Evolutionary conservation across 768 basidiomycete species (phyloP), one percentile per base, ranked within the genome.

Genomic region (Piloderma croceum): DNA sequence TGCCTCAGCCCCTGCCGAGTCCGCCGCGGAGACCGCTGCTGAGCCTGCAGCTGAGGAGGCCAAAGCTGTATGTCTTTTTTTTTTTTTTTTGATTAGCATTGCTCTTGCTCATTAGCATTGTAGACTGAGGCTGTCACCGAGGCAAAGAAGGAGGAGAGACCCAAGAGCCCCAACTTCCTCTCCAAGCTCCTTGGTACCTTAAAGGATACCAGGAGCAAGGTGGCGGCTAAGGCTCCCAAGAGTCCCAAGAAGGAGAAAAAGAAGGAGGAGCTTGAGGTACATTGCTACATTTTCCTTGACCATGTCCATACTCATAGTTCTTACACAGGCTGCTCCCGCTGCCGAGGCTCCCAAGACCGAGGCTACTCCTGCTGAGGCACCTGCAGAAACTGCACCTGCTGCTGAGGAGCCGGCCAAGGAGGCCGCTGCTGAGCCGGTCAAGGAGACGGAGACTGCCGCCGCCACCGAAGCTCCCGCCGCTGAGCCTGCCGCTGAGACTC

Each of bases 191-290:
- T 93, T 44, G 79, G 80, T 21, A 76, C 83, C 31, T 81, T 90
- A 75, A 88, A 86, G 69, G 61, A 61, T 31, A 54, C 58, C 38
- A 70, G 66, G 62, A 59, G 58, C 46, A 73, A 70, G 60, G 68
- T 63, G 41, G 78, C 80, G 63, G 61, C 57, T 37, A 80, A 80
- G 69, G 67, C 67, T 31, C 74, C 81, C 57, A 87, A 77, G 77
- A 83, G 78, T 62, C 79, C 81, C 24, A 86, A 84, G 74, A 84
- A 83, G 67, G 77, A 81, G 60, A 84, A 85, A 70, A 85, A 84
- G 73, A 83, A 84, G 68, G 79, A 83, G 51, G 80, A 81, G 56
- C 58, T 62, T 10, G 78, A 78, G 68, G 79, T 76, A 43, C 41
- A 63, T 56, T 29, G 27, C 20, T 6, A 36, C 13, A 25, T 15